Evolutionary conservation across 2,329 filamentous ascomycete species (phyloP), one percentile per base, ranked within the genome.

Genomic region (Microdochium paspali): DNA sequence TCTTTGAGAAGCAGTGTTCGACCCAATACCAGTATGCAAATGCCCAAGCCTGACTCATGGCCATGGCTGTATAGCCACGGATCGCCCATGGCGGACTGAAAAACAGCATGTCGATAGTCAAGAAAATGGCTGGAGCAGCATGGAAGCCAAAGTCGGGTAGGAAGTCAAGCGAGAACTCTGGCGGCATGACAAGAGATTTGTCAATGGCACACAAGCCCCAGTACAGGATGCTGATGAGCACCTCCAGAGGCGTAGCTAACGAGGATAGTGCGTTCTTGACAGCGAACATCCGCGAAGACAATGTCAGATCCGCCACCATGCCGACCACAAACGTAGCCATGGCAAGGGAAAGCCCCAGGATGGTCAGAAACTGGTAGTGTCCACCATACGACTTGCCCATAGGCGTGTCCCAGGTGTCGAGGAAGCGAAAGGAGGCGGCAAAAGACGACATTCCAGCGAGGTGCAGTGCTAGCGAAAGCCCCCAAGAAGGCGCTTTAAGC

Each of bases 11-110:
- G 66, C 85, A 89, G 23, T 79, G 72, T 64, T 90, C 84, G 23
- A 89, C 77, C 85, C 86, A 90, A 53, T 76, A 76, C 84, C 85
- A 90, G 63, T 90, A 90, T 2, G 66, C 61, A 51, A 85, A 79
- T 0, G 83, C 84, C 40, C 88, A 64, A 2, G 54, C 60, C 12
- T 74, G 74, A 53, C 79, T 81, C 24, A 85, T 58, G 1, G 68
- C 66, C 57, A 86, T 71, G 4, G 81, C 77, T 1, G 74, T 71
- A n/a, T 80, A 69, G 7, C 72, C 72, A 10, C 74, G 71, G 50
- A 86, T 77, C 0, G 82, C 82, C 80, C 84, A 89, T 1, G 85
- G 85, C 10, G 85, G 85, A 44, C 80, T 85, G 43, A 89, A 70
- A 32, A 89, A 69, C 18, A 89, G 60, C 15, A 85, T 66, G 58